Percentiles rank a stretch among this genome's conserved stretches.
Conservation (phyloP, 1,284 basidiomycete species). For the Ganoderma multipileum region DNA sequence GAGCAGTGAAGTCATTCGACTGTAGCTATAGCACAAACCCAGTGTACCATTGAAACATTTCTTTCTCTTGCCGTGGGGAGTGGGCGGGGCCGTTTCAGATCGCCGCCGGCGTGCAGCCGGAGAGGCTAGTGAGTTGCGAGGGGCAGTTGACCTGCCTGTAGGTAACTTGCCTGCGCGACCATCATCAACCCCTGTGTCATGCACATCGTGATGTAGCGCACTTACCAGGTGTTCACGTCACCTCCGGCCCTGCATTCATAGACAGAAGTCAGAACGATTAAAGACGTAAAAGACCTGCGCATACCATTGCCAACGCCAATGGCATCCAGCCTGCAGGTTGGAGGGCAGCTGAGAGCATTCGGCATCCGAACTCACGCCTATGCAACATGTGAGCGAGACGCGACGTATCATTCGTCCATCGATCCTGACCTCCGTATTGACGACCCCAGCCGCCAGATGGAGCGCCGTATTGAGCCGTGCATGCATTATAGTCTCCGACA, state of each 20-base stretch:
- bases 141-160: constrained; percentile 34
- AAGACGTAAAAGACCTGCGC: not conserved
- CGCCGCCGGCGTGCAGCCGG: constrained; percentile 30
- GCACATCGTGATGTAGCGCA: not conserved
- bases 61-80: not conserved
- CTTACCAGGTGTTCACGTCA: constrained; percentile 31
- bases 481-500: constrained; percentile 33
- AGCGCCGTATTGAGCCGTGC: constrained; percentile 32
- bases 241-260: constrained; percentile 28
- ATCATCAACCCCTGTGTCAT: not conserved
- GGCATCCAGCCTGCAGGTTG: constrained; percentile 34
- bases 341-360: constrained; percentile 33
- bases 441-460: constrained; percentile 31
- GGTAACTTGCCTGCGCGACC: constrained; percentile 22
- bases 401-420: not conserved
- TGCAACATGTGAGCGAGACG: not conserved
- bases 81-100: constrained; percentile 11
- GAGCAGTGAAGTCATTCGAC: not conserved
- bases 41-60: not conserved
- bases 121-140: constrained; percentile 30
- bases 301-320: constrained; percentile 36
- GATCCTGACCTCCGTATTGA: constrained; percentile 29
- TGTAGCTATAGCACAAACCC: constrained; percentile 7
- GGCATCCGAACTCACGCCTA: constrained; percentile 31
- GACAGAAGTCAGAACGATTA: not conserved